Evolutionary conservation across 2,329 filamentous ascomycete species (phyloP), one percentile per base, ranked within the genome.

Genomic region (Phoma sp.): DNA sequence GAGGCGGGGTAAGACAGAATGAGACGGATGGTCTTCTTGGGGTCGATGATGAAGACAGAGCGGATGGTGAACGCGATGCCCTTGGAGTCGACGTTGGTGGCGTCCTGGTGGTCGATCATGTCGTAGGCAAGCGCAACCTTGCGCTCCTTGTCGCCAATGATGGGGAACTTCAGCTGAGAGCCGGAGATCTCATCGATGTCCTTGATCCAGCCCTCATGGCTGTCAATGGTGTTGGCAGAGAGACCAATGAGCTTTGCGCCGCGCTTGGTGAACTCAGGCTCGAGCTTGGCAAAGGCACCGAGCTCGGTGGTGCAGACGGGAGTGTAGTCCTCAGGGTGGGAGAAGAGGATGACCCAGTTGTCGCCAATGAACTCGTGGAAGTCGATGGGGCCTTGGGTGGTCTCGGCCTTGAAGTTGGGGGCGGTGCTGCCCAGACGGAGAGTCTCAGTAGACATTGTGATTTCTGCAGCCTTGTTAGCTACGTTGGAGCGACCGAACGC

Each of bases 311-410:
- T 86, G 79, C 84, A 84, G 59, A 84, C 82, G 43, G 82, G 82
- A 7, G 82, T 84, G 76, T 82, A 84, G 72, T 82, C 80, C 65
- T 81, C 86, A 38, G 87, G 86, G 78, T 89, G 86, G 39, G 86
- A 89, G 82, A 89, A 89, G 63, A 89, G 81, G 59, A 89, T 80
- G 57, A 86, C 84, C 86, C 86, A 89, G 65, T 81, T 85, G 78
- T 88, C 80, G 67, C 85, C 86, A 63, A 89, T 87, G 80, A 85
- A 89, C 65, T 88, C 79, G 78, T 89, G 87, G 81, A 89, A 89
- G 76, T 88, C 81, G 72, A 89, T 88, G 49, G 80, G 80, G 54
- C 86, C 87, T 59, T 80, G 72, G 61, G 87, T 89, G 65, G 87
- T 88, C 68, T 87, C 82, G 58, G 87, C 85, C 66, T 87, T 76